These are phyloP conservation scores for Salvia sclarea DNA, from an alignment of 305 asterid species.

Conservation along the genomic window DNA sequence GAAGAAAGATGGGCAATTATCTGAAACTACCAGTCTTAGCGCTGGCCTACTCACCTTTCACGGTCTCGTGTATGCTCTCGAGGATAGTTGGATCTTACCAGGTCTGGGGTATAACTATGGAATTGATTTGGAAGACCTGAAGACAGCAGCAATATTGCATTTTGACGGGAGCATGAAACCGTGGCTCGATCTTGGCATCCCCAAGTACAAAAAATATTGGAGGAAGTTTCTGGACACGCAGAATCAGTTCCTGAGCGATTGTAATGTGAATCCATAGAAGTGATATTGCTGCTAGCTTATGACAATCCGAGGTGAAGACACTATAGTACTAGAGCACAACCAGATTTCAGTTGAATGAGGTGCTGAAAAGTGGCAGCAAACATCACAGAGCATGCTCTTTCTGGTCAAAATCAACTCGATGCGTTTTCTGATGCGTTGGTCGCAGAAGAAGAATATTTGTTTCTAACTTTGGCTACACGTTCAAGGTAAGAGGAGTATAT, in stretches of 20 bases:
- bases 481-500: conserved; percentile 15
- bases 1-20: conserved; percentile 44
- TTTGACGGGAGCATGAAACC: conserved; percentile 98
- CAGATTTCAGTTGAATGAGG: conserved; percentile 17
- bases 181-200: conserved; percentile 98
- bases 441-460: conserved; percentile 28
- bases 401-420: conserved; percentile 33
- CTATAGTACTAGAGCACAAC: conserved; percentile 29
- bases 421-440: conserved; percentile 23
- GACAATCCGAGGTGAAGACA: conserved; percentile 32
- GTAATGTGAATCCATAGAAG: conserved; percentile 70
- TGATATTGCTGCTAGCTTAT: conserved; percentile 33
- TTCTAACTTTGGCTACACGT: conserved; percentile 26
- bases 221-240: conserved; percentile 67
- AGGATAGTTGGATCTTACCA: conserved; percentile 73
- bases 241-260: conserved; percentile 70
- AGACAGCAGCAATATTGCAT: conserved; percentile 76
- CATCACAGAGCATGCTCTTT: conserved; percentile 22
- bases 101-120: conserved; percentile 89
- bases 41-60: conserved; percentile 78
- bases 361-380: conserved; percentile 27
- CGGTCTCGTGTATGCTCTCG: conserved; percentile 66
- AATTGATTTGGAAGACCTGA: conserved; percentile 42
- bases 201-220: conserved; percentile 72
- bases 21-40: conserved; percentile 52